Evolutionary conservation across 1,284 basidiomycete species (phyloP).

Genomic region (Grifola frondosa): DNA sequence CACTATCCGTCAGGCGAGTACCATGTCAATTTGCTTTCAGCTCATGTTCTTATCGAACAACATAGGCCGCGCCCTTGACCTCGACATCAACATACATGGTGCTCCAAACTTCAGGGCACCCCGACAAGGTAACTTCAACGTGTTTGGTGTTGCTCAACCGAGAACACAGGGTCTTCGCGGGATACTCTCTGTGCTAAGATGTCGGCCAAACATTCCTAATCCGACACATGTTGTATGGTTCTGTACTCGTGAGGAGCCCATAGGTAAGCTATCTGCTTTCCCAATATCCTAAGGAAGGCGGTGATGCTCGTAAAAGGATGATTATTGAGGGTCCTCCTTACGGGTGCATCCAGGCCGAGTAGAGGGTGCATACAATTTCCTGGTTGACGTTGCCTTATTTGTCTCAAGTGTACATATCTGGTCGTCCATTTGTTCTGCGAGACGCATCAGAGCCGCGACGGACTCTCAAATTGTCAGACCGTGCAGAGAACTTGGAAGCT

Average conservation of each 20-base stretch:
- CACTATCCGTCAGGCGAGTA: conserved; percentile 79
- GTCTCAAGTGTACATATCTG: conserved; percentile 81
- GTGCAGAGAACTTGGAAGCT: conserved; percentile 93
- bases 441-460: conserved; percentile 86
- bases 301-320: too few relatives aligned
- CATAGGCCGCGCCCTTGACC: conserved; percentile 80
- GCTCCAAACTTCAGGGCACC: conserved; percentile 95
- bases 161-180: conserved; percentile 91
- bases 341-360: too few relatives aligned
- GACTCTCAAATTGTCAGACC: conserved; percentile 83
- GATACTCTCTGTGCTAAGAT: conserved; percentile 85
- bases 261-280: too few relatives aligned
- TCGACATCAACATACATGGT: conserved; percentile 91
- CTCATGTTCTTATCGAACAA: not conserved
- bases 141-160: conserved; percentile 94
- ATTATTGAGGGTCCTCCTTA: too few relatives aligned
- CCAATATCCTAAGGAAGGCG: too few relatives aligned
- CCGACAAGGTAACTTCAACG: conserved; percentile 74
- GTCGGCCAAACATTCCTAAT: conserved; percentile 62
- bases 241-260: conserved; percentile 81
- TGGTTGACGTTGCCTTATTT: conserved; percentile 4
- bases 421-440: conserved; percentile 93
- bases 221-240: conserved; percentile 81
- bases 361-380: conserved; percentile 4
- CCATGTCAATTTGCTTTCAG: not conserved